Percentiles rank a stretch among this genome's conserved stretches.
These are phyloP conservation scores for Sugiyamaella xylanicola DNA, from an alignment of 1,139 yeast species.

Conservation along the genomic window DNA sequence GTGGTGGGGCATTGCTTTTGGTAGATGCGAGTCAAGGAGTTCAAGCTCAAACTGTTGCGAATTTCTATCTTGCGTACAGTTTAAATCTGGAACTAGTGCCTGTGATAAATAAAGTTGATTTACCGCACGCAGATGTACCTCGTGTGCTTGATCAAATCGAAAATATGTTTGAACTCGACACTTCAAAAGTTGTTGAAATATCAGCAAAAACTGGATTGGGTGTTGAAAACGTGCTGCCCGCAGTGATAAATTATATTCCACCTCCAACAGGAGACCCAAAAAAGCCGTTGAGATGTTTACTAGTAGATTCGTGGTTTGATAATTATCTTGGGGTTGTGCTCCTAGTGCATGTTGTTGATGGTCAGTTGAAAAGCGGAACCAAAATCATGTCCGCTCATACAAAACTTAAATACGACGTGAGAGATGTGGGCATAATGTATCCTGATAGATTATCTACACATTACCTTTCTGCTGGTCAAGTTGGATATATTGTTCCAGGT, in stretches of 20 bases:
- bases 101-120: conserved; percentile 87
- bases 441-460: conserved; percentile 73
- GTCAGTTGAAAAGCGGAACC: conserved; percentile 70
- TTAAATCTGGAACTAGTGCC: conserved; percentile 83
- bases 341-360: conserved; percentile 83
- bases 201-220: conserved; percentile 91
- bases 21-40: conserved; percentile 97
- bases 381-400: conserved; percentile 79
- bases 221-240: conserved; percentile 74
- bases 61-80: conserved; percentile 85
- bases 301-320: conserved; percentile 98
- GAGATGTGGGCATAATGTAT: conserved; percentile 93
- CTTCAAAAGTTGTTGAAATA: conserved; percentile 76
- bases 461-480: conserved; percentile 80
- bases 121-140: conserved; percentile 84
- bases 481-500: conserved; percentile 90
- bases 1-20: conserved; percentile 88
- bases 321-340: conserved; percentile 91
- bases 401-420: conserved; percentile 73
- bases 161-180: conserved; percentile 74
- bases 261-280: conserved; percentile 59
- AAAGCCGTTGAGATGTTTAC: conserved; percentile 69
- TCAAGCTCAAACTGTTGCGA: conserved; percentile 97
- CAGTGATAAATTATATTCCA: conserved; percentile 76
- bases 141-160: conserved; percentile 82